phyloP scores from a whole-genome alignment of 345 rosid genomes.

The Sonneratia alba region DNA sequence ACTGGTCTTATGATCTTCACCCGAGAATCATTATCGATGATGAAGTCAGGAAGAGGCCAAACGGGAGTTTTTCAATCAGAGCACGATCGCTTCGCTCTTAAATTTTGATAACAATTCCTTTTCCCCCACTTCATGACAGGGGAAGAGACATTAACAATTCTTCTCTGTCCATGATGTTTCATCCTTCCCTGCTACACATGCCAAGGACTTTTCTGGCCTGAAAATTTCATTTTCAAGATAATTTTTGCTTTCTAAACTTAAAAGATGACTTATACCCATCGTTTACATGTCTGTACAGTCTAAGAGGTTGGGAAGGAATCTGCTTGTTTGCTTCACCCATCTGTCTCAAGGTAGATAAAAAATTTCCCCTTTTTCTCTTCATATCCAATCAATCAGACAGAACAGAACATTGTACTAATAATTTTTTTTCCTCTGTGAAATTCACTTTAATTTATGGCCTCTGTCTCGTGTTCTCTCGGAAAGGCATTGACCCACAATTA shows the following conservation, averaged over 20 bases:
- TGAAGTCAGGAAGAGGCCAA: too few species aligned
- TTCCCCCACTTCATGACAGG: too few species aligned
- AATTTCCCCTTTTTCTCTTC: conserved; percentile 24
- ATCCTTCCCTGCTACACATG: too few species aligned
- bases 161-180: too few species aligned
- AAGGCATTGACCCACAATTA: conserved; percentile 36
- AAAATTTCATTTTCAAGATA: neutral
- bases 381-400: conserved; percentile 31
- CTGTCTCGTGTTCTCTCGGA: conserved; percentile 2
- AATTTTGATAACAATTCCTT: too few species aligned
- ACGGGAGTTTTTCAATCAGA: too few species aligned
- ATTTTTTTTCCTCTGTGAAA: neutral
- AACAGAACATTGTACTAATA: neutral
- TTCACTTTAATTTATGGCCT: neutral
- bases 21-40: too few species aligned
- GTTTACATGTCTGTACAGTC: neutral
- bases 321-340: conserved; percentile 11
- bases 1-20: too few species aligned
- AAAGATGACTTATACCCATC: neutral
- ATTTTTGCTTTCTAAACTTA: neutral
- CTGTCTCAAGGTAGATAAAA: conserved; percentile 17
- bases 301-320: conserved; percentile 29
- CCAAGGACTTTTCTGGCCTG: neutral
- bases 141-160: too few species aligned
- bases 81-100: too few species aligned